A percentile compares a stretch with the other conserved stretches of the same genome.
phyloP scores from a whole-genome alignment of 352 stramenopile genomes.

The Phytophthora cactorum region DNA sequence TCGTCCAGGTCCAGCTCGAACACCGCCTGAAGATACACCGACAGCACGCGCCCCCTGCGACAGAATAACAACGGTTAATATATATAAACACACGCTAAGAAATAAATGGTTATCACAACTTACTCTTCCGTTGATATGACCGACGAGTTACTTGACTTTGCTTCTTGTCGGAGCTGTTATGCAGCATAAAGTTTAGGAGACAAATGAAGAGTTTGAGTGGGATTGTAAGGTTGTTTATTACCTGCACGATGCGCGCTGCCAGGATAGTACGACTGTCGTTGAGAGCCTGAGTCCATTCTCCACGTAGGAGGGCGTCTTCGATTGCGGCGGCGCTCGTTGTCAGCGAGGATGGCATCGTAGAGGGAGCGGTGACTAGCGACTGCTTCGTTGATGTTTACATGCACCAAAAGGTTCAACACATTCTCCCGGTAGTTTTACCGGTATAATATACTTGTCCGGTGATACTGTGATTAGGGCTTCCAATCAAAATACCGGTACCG shows the following conservation, averaged over 20 bases:
- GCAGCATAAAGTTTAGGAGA: not conserved
- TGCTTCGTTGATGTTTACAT: slow-evolving; percentile 25
- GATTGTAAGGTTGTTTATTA: slow-evolving; percentile 9
- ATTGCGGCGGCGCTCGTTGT: slow-evolving; percentile 33
- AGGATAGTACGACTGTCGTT: slow-evolving; percentile 55
- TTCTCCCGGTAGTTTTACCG: not conserved
- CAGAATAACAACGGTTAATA: slow-evolving; percentile 3
- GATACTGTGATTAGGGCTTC: too few relatives aligned
- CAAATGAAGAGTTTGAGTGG: not conserved
- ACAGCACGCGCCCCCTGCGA: slow-evolving; percentile 60
- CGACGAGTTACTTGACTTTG: not conserved
- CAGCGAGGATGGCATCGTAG: slow-evolving; percentile 12
- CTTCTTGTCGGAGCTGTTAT: slow-evolving; percentile 22
- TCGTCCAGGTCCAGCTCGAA: slow-evolving; percentile 67
- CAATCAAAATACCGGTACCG: too few relatives aligned
- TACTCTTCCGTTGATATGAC: slow-evolving; percentile 34
- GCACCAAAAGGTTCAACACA: not conserved
- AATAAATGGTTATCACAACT: slow-evolving; percentile 1
- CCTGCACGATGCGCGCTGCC: slow-evolving; percentile 36
- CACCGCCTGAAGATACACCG: slow-evolving; percentile 68
- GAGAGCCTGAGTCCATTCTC: slow-evolving; percentile 64
- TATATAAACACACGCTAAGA: not conserved
- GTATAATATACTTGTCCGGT: too few relatives aligned
- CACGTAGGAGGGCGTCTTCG: slow-evolving; percentile 65
- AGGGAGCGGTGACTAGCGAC: slow-evolving; percentile 1